Base-by-base conservation (phyloP, 2,329 filamentous ascomycete species). In the Lomentospora prolificans region DNA sequence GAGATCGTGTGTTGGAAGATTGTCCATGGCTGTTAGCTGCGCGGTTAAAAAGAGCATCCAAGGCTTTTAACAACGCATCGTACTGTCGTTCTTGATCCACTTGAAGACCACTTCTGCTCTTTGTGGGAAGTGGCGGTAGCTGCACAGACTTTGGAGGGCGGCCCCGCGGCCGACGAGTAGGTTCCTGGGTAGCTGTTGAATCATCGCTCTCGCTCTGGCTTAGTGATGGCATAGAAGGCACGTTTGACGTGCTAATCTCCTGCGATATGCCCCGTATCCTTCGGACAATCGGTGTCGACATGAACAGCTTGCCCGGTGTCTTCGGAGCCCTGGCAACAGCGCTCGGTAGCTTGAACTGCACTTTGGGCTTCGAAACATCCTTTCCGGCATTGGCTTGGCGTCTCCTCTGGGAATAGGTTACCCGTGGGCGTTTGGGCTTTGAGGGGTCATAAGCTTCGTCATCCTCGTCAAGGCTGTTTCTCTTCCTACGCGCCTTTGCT, bases 1-100 rank as follows among this genome's bases (percentile, higher is more conserved):
- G 61, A 8, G 69, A 70, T 51, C 68, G 69, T 4, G 56, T 31
- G 14, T 53, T 53, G 8, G 36, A 24, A 10, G 50, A n/a, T 39
- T 55, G 58, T 3, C 28, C 36, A 17, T 55, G 14, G 22, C 36
- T 56, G 19, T 12, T 44, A 14, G 53, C 55, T 4, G 58, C 30
- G n/a, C 51, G 51, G 9, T 54, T 51, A 6, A 59, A 25, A 3
- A 60, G 39, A 30, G 51, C 33, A 14, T 57, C 55, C 27, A 59
- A 56, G 3, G 56, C 59, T 24, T 53, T 55, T 6, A 55, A 53
- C 3, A 59, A 55, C 10, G 41, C 53, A 4, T 52, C 33, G 22
- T 55, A 33, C n/a, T 56, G 54, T 22, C 17, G 50, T 31, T 27
- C 54, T 31, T 33, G 48, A 7, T 12, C 44, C 30, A 25, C 55